A percentile compares a stretch with the other conserved stretches of the same genome.
phyloP scores from a whole-genome alignment of 768 basidiomycete genomes.

The Brasilioporus rufonigricans region DNA sequence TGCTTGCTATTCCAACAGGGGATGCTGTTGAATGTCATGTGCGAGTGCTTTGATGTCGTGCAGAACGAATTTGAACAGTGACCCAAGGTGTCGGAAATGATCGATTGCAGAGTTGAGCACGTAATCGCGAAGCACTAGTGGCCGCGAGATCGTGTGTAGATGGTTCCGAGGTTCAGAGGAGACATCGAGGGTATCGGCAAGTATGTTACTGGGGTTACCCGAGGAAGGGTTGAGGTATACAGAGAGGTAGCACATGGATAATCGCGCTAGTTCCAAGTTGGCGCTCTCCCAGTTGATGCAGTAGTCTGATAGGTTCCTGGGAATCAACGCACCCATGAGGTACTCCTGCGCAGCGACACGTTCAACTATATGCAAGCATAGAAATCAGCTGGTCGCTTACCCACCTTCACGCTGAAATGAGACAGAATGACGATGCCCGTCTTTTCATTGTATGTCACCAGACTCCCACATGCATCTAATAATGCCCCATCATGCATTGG shows the following conservation, averaged over 20 bases:
- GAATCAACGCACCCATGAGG: background rate
- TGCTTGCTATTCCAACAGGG: too few relatives aligned
- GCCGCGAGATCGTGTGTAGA: too few relatives aligned
- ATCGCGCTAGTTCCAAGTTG: background rate
- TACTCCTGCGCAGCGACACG: too few relatives aligned
- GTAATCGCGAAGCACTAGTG: background rate
- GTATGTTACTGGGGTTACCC: too few relatives aligned
- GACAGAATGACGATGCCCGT: background rate
- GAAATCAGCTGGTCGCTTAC: too few relatives aligned
- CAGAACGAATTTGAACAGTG: background rate
- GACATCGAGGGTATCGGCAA: too few relatives aligned
- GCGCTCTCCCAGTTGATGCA: background rate
- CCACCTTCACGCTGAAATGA: conserved; percentile 4
- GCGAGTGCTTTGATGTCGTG: background rate
- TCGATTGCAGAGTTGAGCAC: background rate
- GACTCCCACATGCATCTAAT: conserved; percentile 4
- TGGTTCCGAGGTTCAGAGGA: too few relatives aligned
- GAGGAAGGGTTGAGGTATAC: background rate
- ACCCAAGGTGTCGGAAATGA: background rate
- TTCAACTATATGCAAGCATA: too few relatives aligned
- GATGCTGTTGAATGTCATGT: background rate
- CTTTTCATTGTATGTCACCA: conserved; percentile 1
- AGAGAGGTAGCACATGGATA: conserved; percentile 3
- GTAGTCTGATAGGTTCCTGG: background rate
- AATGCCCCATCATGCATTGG: conserved; percentile 3